These are phyloP conservation scores for Penicillium sp. DNA, from an alignment of 2,329 filamentous ascomycete species.

Conservation along the genomic window DNA sequence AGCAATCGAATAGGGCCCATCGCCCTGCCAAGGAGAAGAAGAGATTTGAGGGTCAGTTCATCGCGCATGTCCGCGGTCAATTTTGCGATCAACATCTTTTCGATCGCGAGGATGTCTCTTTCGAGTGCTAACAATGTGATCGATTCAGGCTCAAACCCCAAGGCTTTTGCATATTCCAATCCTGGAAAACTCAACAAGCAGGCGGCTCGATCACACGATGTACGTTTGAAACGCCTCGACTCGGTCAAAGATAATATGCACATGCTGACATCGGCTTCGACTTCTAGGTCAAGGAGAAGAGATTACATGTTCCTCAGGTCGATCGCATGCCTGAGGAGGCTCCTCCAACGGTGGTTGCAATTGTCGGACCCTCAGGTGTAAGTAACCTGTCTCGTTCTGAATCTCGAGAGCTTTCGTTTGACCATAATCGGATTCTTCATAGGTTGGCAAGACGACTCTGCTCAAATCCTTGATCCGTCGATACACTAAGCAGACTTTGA, in stretches of 20 bases:
- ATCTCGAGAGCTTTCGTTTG: background rate
- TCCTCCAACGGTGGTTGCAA: conserved; percentile 83
- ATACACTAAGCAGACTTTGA: conserved; percentile 92
- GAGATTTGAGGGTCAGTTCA: conserved; percentile 54
- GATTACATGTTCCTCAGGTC: conserved; percentile 91
- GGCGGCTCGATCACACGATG: conserved; percentile 51
- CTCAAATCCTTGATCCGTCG: conserved; percentile 89
- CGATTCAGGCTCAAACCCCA: conserved; percentile 66
- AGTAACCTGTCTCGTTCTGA: conserved; percentile 14
- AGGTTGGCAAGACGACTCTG: conserved; percentile 82
- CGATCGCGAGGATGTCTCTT: conserved; percentile 1
- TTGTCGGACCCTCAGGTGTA: conserved; percentile 90
- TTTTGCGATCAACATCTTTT: conserved; percentile 8
- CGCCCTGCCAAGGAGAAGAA: conserved; percentile 86
- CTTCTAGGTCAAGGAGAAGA: conserved; percentile 80
- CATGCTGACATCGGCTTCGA: conserved; percentile 11
- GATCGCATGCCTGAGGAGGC: conserved; percentile 94
- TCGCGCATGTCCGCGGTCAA: conserved; percentile 6
- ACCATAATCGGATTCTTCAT: conserved; percentile 4
- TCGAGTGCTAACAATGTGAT: conserved; percentile 3
- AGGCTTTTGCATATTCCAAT: conserved; percentile 79
- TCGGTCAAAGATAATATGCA: background rate
- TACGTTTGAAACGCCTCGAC: conserved; percentile 24
- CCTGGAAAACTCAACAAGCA: conserved; percentile 74
- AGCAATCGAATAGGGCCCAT: conserved; percentile 80